These are phyloP conservation scores for Aphanomyces invadans DNA, from an alignment of 352 stramenopile species.

Conservation along the genomic window DNA sequence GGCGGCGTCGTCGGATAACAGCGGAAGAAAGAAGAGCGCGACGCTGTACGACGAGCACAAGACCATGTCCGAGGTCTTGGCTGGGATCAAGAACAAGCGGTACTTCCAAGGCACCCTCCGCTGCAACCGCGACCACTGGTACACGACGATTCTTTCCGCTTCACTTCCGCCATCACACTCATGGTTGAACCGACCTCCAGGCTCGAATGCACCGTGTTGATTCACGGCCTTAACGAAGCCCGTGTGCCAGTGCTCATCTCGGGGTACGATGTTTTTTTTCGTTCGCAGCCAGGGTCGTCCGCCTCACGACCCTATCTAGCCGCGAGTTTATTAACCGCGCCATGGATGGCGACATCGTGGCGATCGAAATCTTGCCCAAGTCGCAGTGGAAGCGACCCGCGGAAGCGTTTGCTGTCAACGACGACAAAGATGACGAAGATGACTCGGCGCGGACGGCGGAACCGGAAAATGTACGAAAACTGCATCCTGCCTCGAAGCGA, in stretches of 20 bases:
- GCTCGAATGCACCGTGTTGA: conserved; percentile 70
- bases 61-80: conserved; percentile 61
- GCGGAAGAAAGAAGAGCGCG: conserved; percentile 32
- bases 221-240: conserved; percentile 47
- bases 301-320: too few relatives aligned
- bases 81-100: conserved; percentile 79
- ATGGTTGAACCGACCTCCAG: too few relatives aligned
- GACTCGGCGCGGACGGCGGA: conserved; percentile 25
- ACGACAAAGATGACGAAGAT: conserved; percentile 33
- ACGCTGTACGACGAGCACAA: conserved; percentile 75
- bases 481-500: too few relatives aligned
- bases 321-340: conserved; percentile 93
- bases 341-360: conserved; percentile 97
- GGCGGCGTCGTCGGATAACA: conserved; percentile 26
- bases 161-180: too few relatives aligned
- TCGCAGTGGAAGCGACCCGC: conserved; percentile 68
- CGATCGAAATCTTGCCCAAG: conserved; percentile 89
- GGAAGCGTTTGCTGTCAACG: conserved; percentile 53
- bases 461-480: neutral
- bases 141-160: conserved; percentile 15
- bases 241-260: conserved; percentile 67
- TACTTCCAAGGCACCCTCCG: conserved; percentile 87
- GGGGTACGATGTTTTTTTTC: too few relatives aligned
- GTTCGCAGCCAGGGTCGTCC: too few relatives aligned
- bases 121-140: conserved; percentile 79